phyloP scores from a whole-genome alignment of 352 stramenopile species.

The Globisporangium spiculum region DNA sequence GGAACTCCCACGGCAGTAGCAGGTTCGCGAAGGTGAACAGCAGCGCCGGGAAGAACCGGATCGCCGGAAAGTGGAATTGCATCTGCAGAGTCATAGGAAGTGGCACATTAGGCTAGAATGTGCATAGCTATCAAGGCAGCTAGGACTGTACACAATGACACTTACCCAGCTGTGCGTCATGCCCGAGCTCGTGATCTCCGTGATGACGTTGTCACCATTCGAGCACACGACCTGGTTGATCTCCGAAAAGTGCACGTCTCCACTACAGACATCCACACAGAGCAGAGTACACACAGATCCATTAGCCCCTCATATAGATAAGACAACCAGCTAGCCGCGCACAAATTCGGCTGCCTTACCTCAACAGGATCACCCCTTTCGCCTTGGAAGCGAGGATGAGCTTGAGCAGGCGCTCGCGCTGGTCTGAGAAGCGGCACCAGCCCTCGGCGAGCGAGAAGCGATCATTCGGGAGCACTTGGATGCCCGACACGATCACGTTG shows the following conservation, averaged over 20 bases:
- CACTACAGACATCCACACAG: constrained; percentile 34
- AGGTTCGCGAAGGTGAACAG: constrained; percentile 74
- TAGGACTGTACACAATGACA: neutral
- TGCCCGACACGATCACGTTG: constrained; percentile 92
- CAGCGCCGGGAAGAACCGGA: constrained; percentile 54
- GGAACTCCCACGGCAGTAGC: constrained; percentile 78
- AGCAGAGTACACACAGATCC: neutral
- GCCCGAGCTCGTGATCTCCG: constrained; percentile 90
- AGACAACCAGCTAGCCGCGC: no score
- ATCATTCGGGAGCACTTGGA: constrained; percentile 87
- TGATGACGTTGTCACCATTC: constrained; percentile 53
- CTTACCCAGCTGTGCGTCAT: constrained; percentile 93
- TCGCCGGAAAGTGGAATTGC: constrained; percentile 58
- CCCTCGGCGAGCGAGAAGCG: constrained; percentile 82
- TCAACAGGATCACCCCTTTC: constrained; percentile 87
- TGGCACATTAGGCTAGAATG: neutral
- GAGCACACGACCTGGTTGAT: constrained; percentile 91
- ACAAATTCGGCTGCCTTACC: constrained; percentile 23
- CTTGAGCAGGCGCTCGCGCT: constrained; percentile 82
- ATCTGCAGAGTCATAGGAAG: constrained; percentile 34
- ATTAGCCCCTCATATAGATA: neutral
- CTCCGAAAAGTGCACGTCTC: constrained; percentile 93
- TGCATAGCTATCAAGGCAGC: neutral
- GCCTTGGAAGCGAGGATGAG: constrained; percentile 80
- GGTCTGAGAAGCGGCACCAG: constrained; percentile 86